A percentile compares a stretch with the other conserved stretches of the same genome.
These are phyloP conservation scores for Jamesozyma rosinii DNA, from an alignment of 805 yeast genomes.

Conservation along the genomic window DNA sequence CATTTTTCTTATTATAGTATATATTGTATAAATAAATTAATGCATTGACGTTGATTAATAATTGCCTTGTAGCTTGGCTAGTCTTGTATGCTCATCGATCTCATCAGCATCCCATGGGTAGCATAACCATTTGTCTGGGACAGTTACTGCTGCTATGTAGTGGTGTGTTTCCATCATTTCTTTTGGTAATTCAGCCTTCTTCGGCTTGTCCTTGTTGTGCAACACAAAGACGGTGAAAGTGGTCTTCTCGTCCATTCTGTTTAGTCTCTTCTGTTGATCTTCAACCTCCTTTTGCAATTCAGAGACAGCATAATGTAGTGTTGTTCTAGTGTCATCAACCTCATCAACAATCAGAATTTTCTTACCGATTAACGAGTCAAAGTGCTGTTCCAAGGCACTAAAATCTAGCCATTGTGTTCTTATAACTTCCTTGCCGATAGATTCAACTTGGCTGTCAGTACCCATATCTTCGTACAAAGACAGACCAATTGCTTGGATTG, in stretches of 20 bases:
- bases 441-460: slow-evolving; percentile 34
- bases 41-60: slow-evolving; percentile 24
- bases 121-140: slow-evolving; percentile 75
- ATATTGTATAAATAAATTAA: background rate
- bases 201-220: slow-evolving; percentile 75
- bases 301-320: slow-evolving; percentile 71
- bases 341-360: slow-evolving; percentile 77
- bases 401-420: slow-evolving; percentile 90
- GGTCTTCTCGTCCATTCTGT: slow-evolving; percentile 52
- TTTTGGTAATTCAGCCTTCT: slow-evolving; percentile 62
- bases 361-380: slow-evolving; percentile 72
- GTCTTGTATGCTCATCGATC: slow-evolving; percentile 64
- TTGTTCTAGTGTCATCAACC: slow-evolving; percentile 88
- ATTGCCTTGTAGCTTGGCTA: slow-evolving; percentile 61
- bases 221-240: slow-evolving; percentile 68
- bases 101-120: slow-evolving; percentile 87
- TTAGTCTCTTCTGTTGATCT: slow-evolving; percentile 49
- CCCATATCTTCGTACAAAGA: slow-evolving; percentile 54
- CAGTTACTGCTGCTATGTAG: slow-evolving; percentile 66
- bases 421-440: slow-evolving; percentile 69
- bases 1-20: background rate
- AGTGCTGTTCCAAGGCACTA: slow-evolving; percentile 57
- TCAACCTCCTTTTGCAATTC: slow-evolving; percentile 56
- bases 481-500: slow-evolving; percentile 62
- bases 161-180: slow-evolving; percentile 53